Base-by-base conservation (phyloP, 345 rosid species). In the Laguncularia racemosa region DNA sequence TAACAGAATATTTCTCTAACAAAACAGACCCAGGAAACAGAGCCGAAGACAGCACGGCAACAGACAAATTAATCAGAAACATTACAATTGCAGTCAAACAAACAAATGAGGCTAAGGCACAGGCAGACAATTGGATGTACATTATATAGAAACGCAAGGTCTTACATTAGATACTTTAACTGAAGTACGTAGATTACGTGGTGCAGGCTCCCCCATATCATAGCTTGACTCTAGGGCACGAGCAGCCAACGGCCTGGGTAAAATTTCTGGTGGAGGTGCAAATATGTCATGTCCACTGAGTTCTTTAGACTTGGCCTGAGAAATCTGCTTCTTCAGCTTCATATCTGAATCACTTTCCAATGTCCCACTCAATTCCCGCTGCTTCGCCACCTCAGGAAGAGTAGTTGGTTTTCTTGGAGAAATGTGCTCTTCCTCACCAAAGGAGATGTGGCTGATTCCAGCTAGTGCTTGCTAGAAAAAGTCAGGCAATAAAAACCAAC, bases 201-300 rank as follows among this genome's bases (percentile, higher is more conserved):
- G 61, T 57, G 75, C 67, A 20, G 76, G 66, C 64, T 89, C 91
- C 55, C 88, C 91, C 74, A 90, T 66, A 72, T 81, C 74, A 52
- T 87, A 81, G 71, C 81, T 85, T 28, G 69, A 56, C 12, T 89
- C 95, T 78, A 78, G 69, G 13, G 95, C 80, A 10, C 95, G 85
- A n/a, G 62, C 79, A 28, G 81, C 60, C 46, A 82, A 70, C 5
- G 92, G 78, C 51, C 99, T 81, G 0, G 99, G 95, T 67, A 82
- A 69, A 45, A 89, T 93, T 76, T 93, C 97, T 7, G 95, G 97
- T 48, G 97, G 97, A 20, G 96, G 89, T 1, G 99, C 99, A 67
- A 93, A 93, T 68, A 93, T 93, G 74, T 93, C 86, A 52, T 87
- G 85, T 53, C 97, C 99, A 51, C 81, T 89, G 20, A 93, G 88